Evolutionary conservation across 2,329 filamentous ascomycete genomes (phyloP).

Genomic region (Calonectria naviculata): DNA sequence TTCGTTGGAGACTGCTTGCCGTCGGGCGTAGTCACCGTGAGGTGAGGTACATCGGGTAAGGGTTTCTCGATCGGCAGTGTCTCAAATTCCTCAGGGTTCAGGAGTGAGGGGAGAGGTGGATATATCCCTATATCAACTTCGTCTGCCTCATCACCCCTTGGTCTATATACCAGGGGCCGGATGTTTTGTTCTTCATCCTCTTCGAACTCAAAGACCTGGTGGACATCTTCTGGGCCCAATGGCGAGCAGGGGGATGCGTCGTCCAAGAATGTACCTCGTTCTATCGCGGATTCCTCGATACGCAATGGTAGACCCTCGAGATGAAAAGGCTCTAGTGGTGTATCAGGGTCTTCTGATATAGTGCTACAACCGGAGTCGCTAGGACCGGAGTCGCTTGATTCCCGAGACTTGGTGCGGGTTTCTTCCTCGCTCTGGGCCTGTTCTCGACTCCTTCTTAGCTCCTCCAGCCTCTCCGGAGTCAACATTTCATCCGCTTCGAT

Average conservation of each 20-base stretch:
- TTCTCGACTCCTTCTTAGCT: conserved; percentile 52
- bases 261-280: conserved; percentile 17
- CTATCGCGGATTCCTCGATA: conserved; percentile 50
- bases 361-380: conserved; percentile 20
- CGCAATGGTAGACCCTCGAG: conserved; percentile 58
- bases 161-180: not conserved
- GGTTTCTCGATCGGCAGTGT: conserved; percentile 11
- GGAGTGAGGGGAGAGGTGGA: conserved; percentile 31
- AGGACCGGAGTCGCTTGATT: not conserved
- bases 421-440: conserved; percentile 37
- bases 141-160: not conserved
- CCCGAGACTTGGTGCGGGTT: not conserved
- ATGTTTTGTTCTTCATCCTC: conserved; percentile 12
- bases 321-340: conserved; percentile 61
- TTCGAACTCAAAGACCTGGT: conserved; percentile 36
- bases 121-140: not conserved
- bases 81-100: conserved; percentile 33
- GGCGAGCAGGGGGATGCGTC: conserved; percentile 17
- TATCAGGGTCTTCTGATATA: conserved; percentile 43
- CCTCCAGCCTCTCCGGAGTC: conserved; percentile 62
- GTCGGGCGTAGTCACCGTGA: conserved; percentile 24
- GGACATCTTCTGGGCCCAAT: conserved; percentile 36
- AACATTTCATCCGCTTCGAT: conserved; percentile 71
- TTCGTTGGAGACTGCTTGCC: conserved; percentile 16
- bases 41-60: not conserved